Conservation (phyloP, 2,329 filamentous ascomycete species). For the Diaporthe caulivora region DNA sequence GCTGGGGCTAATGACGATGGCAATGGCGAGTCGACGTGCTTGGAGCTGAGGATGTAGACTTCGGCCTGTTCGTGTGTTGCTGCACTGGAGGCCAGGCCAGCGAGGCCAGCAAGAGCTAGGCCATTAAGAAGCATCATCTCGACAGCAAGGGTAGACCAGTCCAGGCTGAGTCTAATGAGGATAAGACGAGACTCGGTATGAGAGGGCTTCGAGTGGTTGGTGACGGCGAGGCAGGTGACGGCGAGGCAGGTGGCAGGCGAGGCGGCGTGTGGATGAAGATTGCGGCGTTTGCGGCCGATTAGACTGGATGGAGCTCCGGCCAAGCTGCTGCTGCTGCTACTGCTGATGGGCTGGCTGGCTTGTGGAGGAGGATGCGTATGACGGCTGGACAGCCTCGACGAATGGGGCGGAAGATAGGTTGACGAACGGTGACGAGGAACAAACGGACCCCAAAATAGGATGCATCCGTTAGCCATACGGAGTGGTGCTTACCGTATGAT, state of each 20-base stretch:
- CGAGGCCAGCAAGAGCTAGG: slow-evolving; percentile 48
- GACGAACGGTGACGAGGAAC: background rate
- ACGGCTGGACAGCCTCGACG: slow-evolving; percentile 33
- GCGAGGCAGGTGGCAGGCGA: slow-evolving; percentile 11
- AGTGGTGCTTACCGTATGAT: too few relatives aligned
- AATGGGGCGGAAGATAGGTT: background rate
- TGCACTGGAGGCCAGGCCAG: slow-evolving; percentile 47
- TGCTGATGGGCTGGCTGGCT: slow-evolving; percentile 34
- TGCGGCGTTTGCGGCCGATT: slow-evolving; percentile 20
- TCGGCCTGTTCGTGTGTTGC: slow-evolving; percentile 59
- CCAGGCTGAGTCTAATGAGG: background rate
- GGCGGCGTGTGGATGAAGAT: background rate
- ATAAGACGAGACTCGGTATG: background rate
- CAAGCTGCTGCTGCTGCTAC: slow-evolving; percentile 38
- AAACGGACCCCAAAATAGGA: slow-evolving; percentile 11
- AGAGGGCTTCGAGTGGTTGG: background rate
- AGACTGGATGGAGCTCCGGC: slow-evolving; percentile 28
- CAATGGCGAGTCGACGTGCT: slow-evolving; percentile 48
- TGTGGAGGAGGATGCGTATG: slow-evolving; percentile 31
- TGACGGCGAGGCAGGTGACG: slow-evolving; percentile 24
- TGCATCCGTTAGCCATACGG: slow-evolving; percentile 18
- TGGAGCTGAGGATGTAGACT: slow-evolving; percentile 64
- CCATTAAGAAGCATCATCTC: slow-evolving; percentile 49
- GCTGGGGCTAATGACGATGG: slow-evolving; percentile 52
- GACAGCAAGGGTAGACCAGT: background rate